A percentile compares a stretch with the other conserved stretches of the same genome.
phyloP scores from a whole-genome alignment of 164 flowering plant genomes.

The Liriodendron chinense region DNA sequence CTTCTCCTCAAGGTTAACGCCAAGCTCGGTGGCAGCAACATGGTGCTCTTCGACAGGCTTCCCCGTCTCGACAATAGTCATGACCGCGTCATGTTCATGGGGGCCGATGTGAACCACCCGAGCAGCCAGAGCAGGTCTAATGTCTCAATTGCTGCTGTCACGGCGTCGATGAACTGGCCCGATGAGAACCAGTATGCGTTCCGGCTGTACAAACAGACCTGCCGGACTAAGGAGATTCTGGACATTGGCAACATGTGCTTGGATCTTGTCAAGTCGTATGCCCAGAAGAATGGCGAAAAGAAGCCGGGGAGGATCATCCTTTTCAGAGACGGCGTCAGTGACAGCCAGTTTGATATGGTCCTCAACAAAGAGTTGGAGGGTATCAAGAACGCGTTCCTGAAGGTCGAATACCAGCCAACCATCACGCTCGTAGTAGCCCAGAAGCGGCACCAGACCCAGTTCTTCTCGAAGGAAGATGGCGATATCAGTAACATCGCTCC shows the following conservation, averaged over 20 bases:
- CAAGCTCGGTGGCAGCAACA: constrained; percentile 81
- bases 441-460: constrained; percentile 73
- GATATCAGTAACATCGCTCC: constrained; percentile 53
- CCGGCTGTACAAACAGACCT: constrained; percentile 44
- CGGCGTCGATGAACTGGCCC: constrained; percentile 77
- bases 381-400: constrained; percentile 27
- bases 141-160: constrained; percentile 84
- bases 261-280: constrained; percentile 53
- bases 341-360: constrained; percentile 76
- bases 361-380: constrained; percentile 53
- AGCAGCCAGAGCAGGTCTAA: constrained; percentile 31
- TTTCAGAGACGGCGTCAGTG: constrained; percentile 89
- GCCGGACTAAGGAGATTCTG: constrained; percentile 42
- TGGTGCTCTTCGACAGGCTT: constrained; percentile 48
- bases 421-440: constrained; percentile 69
- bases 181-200: constrained; percentile 70
- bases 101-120: constrained; percentile 95
- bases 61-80: constrained; percentile 35
- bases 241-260: constrained; percentile 54
- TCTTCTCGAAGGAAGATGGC: constrained; percentile 49
- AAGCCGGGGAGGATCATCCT: constrained; percentile 55
- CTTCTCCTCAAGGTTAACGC: constrained; percentile 79
- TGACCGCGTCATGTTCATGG: constrained; percentile 68
- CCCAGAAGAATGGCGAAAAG: constrained; percentile 21
- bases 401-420: constrained; percentile 39